Evolutionary conservation across 2,329 filamentous ascomycete species (phyloP), one percentile per base, ranked within the genome.

Genomic region (Penicillium sp.): DNA sequence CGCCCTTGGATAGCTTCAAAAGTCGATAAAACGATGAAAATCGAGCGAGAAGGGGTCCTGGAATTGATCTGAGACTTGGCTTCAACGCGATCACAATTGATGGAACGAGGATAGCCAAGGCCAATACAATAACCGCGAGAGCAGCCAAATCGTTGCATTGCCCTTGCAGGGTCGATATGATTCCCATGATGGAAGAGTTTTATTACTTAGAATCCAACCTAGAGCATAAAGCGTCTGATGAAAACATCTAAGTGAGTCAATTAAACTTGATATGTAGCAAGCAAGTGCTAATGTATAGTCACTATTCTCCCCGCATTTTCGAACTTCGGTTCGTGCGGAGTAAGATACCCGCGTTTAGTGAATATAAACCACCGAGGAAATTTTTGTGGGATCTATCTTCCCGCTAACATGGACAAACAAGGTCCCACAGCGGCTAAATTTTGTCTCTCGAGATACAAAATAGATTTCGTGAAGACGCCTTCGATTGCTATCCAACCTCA

Each of bases 1-100:
- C 13, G 37, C 37, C 37, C n/a, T 38, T 38, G 5, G 15, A 38
- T 38, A 38, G 3, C 15, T 38, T 91, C 93, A 10, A 5, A 40
- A 8, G 54, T 12, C 61, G 61, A 24, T 63, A 63, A 12, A 63
- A 53, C 17, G 45, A 42, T 13, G 61, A 38, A 42, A 63, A 58
- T 5, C 55, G 42, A 6, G 61, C 61, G 1, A 63, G 15, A 4
- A n/a, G 19, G 28, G 61, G 61, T 6, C 61, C 61, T 9, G 61
- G 61, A 24, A 63, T 60, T 8, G 35, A 50, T 44, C 61, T 54
- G 7, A 63, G 54, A 26, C 56, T 19, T 26, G 59, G 53, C n/a
- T 51, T 60, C 33, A 60, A n/a, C 6, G 59, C 59, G 6, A 28
- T 38, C 22, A 17, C 26, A 44, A 53, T 19, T 45, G 45, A 59